Percentiles rank a stretch among this genome's conserved stretches.
These are phyloP conservation scores for Gloeophyllum trabeum DNA, from an alignment of 768 basidiomycete species.

Conservation along the genomic window DNA sequence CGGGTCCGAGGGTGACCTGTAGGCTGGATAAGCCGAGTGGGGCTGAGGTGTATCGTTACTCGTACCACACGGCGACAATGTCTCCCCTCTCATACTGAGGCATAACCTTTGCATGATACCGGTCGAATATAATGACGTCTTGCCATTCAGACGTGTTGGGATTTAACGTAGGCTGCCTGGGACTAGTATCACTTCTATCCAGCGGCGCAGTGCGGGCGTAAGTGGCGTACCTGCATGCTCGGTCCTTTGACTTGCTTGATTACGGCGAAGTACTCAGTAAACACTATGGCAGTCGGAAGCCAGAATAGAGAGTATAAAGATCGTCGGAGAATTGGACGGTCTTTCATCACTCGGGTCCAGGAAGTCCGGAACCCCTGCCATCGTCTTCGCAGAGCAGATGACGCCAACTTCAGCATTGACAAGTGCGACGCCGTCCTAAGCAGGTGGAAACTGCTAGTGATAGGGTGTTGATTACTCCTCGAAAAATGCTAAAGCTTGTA, in stretches of 20 bases:
- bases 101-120: constrained; percentile 25
- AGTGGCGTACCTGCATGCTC: constrained; percentile 59
- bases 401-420: too few relatives aligned
- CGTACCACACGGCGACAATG: constrained; percentile 52
- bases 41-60: background rate
- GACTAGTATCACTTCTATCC: constrained; percentile 9
- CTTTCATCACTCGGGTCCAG: too few relatives aligned
- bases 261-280: constrained; percentile 38
- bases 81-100: constrained; percentile 41
- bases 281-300: constrained; percentile 40
- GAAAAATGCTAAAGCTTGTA: too few relatives aligned
- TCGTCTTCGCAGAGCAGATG: too few relatives aligned
- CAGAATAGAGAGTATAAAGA: constrained; percentile 34
- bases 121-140: constrained; percentile 58
- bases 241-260: constrained; percentile 45
- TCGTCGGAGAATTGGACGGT: too few relatives aligned
- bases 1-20: constrained; percentile 49
- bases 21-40: background rate
- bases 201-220: background rate
- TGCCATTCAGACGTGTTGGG: constrained; percentile 51
- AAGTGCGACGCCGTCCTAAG: too few relatives aligned
- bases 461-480: too few relatives aligned
- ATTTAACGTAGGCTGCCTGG: constrained; percentile 61
- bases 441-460: too few relatives aligned
- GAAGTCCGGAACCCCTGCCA: too few relatives aligned